A percentile compares a stretch with the other conserved stretches of the same genome.
phyloP scores from a whole-genome alignment of 2,329 filamentous ascomycete species.

The Kalaharituber pfeilii region DNA sequence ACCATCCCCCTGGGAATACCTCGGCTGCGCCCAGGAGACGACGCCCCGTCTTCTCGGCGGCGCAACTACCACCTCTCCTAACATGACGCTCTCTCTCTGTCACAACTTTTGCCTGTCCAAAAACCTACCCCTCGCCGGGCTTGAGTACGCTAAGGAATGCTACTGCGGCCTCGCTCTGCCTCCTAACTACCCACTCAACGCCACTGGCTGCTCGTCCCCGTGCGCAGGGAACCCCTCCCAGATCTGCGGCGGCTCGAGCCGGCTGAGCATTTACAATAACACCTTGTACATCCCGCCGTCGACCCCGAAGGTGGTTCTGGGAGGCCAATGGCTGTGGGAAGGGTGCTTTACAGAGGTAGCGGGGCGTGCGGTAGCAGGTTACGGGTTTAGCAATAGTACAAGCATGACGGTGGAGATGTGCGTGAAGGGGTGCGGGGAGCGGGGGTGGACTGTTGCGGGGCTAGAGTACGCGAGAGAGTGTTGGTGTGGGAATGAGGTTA shows the following conservation, averaged over 20 bases:
- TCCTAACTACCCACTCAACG: slow-evolving; percentile 5
- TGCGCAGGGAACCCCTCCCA: slow-evolving; percentile 36
- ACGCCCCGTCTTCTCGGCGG: slow-evolving; percentile 10
- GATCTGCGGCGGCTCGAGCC: slow-evolving; percentile 38
- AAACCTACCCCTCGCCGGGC: slow-evolving; percentile 14
- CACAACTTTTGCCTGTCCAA: slow-evolving; percentile 13
- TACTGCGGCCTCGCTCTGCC: slow-evolving; percentile 18
- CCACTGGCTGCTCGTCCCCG: slow-evolving; percentile 33
- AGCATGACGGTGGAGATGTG: slow-evolving; percentile 16
- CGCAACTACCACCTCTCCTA: slow-evolving; percentile 7
- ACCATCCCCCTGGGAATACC: slow-evolving; percentile 8
- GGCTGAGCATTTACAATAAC: slow-evolving; percentile 20
- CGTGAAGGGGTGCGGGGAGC: slow-evolving; percentile 12
- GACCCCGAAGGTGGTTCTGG: slow-evolving; percentile 22
- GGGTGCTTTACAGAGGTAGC: slow-evolving; percentile 28
- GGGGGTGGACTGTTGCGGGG: slow-evolving; percentile 21
- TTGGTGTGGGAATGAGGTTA: slow-evolving; percentile 24
- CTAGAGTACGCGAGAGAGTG: slow-evolving; percentile 17
- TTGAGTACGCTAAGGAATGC: slow-evolving; percentile 21
- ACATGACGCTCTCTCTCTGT: slow-evolving; percentile 6
- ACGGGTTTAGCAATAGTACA: slow-evolving; percentile 6
- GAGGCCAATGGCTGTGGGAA: slow-evolving; percentile 24
- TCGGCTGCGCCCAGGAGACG: slow-evolving; percentile 12
- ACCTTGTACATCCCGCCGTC: slow-evolving; percentile 6
- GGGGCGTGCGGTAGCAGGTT: slow-evolving; percentile 10